Percentiles rank a stretch among this genome's conserved stretches.
Conservation (phyloP, 2,329 filamentous ascomycete species). For the Calcarisporium arbuscula region DNA sequence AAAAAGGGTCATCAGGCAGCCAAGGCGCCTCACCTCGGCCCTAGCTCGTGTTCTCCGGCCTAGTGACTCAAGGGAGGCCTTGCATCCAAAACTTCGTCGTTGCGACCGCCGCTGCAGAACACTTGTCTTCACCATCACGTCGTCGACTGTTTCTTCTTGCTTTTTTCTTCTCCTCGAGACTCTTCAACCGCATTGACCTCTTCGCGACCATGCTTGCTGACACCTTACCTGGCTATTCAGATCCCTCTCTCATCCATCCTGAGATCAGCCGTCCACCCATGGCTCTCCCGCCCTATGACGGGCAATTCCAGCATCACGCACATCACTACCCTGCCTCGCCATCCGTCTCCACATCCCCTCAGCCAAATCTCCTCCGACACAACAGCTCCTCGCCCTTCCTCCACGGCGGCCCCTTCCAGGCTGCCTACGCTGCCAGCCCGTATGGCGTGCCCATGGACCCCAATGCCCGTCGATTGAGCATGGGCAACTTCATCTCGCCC, state of each 20-base stretch:
- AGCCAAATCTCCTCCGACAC: constrained; percentile 40
- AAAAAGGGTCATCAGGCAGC: too few species aligned
- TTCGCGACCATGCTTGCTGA: constrained; percentile 29
- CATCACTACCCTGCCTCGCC: constrained; percentile 52
- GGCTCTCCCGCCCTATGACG: constrained; percentile 39
- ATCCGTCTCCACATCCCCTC: constrained; percentile 47
- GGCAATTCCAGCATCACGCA: constrained; percentile 38
- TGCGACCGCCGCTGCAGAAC: too few species aligned
- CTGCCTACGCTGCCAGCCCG: constrained; percentile 47
- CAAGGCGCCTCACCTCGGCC: too few species aligned
- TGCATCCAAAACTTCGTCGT: too few species aligned
- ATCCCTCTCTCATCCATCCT: constrained; percentile 51
- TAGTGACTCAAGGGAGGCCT: too few species aligned
- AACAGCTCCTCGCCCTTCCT: constrained; percentile 63
- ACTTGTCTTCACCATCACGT: too few species aligned
- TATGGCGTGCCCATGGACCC: constrained; percentile 40
- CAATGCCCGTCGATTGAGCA: constrained; percentile 56
- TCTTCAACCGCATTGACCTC: too few species aligned
- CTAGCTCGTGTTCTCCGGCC: too few species aligned
- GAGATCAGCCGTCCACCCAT: constrained; percentile 45
- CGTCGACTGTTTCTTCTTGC: too few species aligned
- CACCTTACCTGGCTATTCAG: constrained; percentile 30
- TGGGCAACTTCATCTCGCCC: constrained; percentile 62
- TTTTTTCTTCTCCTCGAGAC: too few species aligned
- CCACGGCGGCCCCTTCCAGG: constrained; percentile 46